A percentile compares a stretch with the other conserved stretches of the same genome.
Evolutionary conservation across 73 alveolate genomes (phyloP).

Genomic region (Breviolum minutum): DNA sequence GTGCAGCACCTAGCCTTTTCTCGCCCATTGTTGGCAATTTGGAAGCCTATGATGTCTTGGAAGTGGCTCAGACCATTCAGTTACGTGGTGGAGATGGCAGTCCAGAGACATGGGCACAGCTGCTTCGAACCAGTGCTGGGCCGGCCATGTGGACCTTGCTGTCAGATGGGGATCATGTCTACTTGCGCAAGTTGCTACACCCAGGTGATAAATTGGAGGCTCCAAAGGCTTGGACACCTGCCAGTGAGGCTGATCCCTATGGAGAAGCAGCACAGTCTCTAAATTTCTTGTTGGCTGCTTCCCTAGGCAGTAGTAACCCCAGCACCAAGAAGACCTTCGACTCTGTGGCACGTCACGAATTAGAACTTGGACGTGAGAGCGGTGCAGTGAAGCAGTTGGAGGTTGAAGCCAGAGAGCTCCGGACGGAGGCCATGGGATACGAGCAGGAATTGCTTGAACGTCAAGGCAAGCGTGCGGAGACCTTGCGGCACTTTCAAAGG

Average conservation of each 20-base stretch:
- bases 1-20: slow-evolving; percentile 86
- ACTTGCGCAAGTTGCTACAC: background rate
- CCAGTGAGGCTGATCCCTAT: background rate
- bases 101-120: slow-evolving; percentile 73
- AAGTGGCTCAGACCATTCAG: slow-evolving; percentile 60
- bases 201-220: background rate
- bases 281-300: slow-evolving; percentile 37
- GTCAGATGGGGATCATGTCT: background rate
- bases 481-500: slow-evolving; percentile 41
- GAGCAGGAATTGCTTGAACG: slow-evolving; percentile 68
- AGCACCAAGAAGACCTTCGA: background rate
- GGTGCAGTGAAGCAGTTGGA: slow-evolving; percentile 13
- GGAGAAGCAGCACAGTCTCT: slow-evolving; percentile 50
- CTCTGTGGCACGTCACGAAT: slow-evolving; percentile 5
- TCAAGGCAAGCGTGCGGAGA: slow-evolving; percentile 35
- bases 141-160: slow-evolving; percentile 62
- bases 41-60: slow-evolving; percentile 86
- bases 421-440: slow-evolving; percentile 27
- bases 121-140: slow-evolving; percentile 57
- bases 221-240: background rate
- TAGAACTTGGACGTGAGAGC: slow-evolving; percentile 35
- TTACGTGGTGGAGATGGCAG: slow-evolving; percentile 16
- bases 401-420: slow-evolving; percentile 17
- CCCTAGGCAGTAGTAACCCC: background rate
- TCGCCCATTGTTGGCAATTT: slow-evolving; percentile 86